A percentile compares a stretch with the other conserved stretches of the same genome.
Conservation (phyloP, 345 rosid genomes). For the Eucalyptus microcorys region DNA sequence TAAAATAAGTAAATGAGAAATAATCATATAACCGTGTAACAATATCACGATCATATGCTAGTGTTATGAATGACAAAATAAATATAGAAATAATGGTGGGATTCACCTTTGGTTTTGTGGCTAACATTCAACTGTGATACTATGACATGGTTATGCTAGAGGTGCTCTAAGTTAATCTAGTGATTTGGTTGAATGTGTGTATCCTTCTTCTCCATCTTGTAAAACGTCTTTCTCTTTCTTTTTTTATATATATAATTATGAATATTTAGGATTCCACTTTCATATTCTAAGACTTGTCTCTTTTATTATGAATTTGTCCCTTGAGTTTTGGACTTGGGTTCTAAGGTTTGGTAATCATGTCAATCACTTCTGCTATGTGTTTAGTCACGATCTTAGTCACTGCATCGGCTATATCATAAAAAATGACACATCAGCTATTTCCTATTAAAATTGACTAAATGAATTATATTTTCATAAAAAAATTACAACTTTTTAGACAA, state of each 20-base stretch:
- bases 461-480: not conserved
- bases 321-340: not conserved
- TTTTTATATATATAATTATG: too few relatives aligned
- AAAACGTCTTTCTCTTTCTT: too few relatives aligned
- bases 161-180: not conserved
- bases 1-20: too few relatives aligned
- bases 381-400: not conserved
- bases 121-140: too few relatives aligned
- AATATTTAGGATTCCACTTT: too few relatives aligned
- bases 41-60: too few relatives aligned
- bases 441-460: fast-evolving
- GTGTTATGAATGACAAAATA: too few relatives aligned
- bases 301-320: too few relatives aligned
- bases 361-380: not conserved
- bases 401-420: fast-evolving
- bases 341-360: not conserved
- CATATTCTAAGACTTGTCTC: not conserved
- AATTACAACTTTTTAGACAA: fast-evolving
- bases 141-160: too few relatives aligned
- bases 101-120: too few relatives aligned
- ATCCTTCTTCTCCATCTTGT: not conserved
- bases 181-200: not conserved
- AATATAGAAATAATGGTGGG: too few relatives aligned
- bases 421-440: fast-evolving
- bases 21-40: too few relatives aligned